Conservation (phyloP, 495 filamentous ascomycete genomes). For the Aspergillus nanangensis region DNA sequence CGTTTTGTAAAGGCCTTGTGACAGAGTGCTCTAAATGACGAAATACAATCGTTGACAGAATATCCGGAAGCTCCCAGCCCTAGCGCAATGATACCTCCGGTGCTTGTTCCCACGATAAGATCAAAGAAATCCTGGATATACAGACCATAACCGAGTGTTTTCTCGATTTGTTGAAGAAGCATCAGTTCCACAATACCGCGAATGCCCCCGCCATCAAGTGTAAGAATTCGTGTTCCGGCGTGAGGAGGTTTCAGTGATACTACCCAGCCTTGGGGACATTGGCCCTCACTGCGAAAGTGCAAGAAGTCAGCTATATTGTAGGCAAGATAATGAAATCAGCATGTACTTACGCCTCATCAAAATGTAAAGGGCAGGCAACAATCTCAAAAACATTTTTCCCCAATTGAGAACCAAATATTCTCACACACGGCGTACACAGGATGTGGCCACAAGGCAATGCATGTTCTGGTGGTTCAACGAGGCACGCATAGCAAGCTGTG, state of each 20-base stretch:
- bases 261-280: background rate
- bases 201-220: constrained; percentile 41
- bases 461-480: constrained; percentile 31
- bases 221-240: constrained; percentile 30
- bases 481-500: constrained; percentile 33
- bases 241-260: constrained; percentile 20
- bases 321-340: too few species aligned
- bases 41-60: constrained; percentile 21
- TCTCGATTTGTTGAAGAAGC: constrained; percentile 18
- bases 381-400: background rate
- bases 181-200: constrained; percentile 40
- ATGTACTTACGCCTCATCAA: background rate
- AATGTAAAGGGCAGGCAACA: background rate
- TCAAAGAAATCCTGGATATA: background rate
- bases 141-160: background rate
- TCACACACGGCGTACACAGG: background rate
- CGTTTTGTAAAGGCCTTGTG: background rate
- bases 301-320: background rate
- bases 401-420: background rate
- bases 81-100: constrained; percentile 54
- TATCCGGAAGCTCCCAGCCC: constrained; percentile 47
- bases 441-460: constrained; percentile 26
- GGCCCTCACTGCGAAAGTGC: background rate
- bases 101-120: constrained; percentile 24
- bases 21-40: background rate